Percentiles rank a stretch among this genome's conserved stretches.
These are phyloP conservation scores for Coleophoma crateriformis DNA, from an alignment of 2,329 filamentous ascomycete species.

Conservation along the genomic window DNA sequence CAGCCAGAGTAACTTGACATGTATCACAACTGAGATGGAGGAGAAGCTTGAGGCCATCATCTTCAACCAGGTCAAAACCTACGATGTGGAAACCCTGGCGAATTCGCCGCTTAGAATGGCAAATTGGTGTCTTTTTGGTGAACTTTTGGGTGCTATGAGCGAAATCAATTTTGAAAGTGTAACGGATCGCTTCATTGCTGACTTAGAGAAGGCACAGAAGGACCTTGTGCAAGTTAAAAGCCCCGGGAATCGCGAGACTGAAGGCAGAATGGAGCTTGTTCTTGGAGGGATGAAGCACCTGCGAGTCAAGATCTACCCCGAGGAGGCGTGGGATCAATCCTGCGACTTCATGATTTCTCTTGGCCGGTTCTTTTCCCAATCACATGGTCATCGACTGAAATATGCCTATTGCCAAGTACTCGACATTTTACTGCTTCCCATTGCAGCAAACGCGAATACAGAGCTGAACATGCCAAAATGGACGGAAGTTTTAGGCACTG, in stretches of 20 bases:
- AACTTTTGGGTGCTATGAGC: slow-evolving; percentile 94
- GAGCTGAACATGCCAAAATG: slow-evolving; percentile 80
- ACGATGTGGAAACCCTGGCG: slow-evolving; percentile 75
- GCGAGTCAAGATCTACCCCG: slow-evolving; percentile 66
- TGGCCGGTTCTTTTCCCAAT: slow-evolving; percentile 75
- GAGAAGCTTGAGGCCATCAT: slow-evolving; percentile 93
- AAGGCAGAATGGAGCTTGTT: slow-evolving; percentile 80
- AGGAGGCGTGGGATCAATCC: slow-evolving; percentile 75
- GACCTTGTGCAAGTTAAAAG: slow-evolving; percentile 65
- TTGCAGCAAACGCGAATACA: slow-evolving; percentile 73
- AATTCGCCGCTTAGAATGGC: slow-evolving; percentile 79
- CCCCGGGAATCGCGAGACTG: slow-evolving; percentile 60
- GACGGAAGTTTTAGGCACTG: slow-evolving; percentile 75
- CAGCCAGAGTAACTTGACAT: slow-evolving; percentile 75
- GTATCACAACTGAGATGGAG: slow-evolving; percentile 86
- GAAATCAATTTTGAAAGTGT: slow-evolving; percentile 85
- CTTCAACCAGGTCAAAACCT: slow-evolving; percentile 87
- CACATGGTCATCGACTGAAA: slow-evolving; percentile 86
- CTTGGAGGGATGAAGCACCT: slow-evolving; percentile 89
- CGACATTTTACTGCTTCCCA: slow-evolving; percentile 77
- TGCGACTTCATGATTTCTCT: slow-evolving; percentile 84
- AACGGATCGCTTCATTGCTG: slow-evolving; percentile 72
- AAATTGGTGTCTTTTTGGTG: slow-evolving; percentile 93
- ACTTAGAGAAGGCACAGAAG: slow-evolving; percentile 73
- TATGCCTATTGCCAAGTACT: slow-evolving; percentile 91